Base-by-base conservation (phyloP, 371 early-diverging fungal genomes). In the Saksenaea oblongispora region DNA sequence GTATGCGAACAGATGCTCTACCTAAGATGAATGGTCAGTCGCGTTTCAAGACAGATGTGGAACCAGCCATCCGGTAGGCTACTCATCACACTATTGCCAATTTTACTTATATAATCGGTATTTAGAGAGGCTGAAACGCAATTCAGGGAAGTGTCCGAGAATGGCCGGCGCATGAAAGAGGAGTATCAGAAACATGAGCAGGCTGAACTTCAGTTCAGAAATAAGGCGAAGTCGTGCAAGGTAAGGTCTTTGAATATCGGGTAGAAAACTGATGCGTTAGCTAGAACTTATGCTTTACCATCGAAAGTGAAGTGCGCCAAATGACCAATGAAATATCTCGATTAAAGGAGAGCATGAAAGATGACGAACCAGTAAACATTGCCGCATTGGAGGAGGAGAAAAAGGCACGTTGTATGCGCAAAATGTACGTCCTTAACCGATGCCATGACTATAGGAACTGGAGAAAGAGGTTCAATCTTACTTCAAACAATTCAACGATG, bases 311-410 rank as follows among this genome's bases (percentile, higher is more conserved):
- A n/a, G 28, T 37, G 42, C 22, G 37, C 31, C 39, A 58, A 51
- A 22, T 63, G 10, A 28, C 26, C 1, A 37, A 18, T 15, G 41
- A 58, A 13, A 63, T 63, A 26, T 26, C 27, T 17, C 42, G 42
- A 24, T 24, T 53, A 26, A 44, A 51, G 5, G 51, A 47, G 5
- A 47, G 22, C 11, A 59, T 88, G 31, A 75, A 80, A 74, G 89
- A 90, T 63, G 83, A 87, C 28, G 88, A 89, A 58, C 90, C 92
- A 7, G 80, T 82, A 11, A 84, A 87, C 65, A 75, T 92, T 34
- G 75, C 78, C 0, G 78, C 83, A 9, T 76, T 84, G 55, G 78
- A 83, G 56, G 83, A 80, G 24, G 76, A 74, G 35, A 84, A 74
- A 60, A 51, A 61, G 65, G 84, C 77, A 69, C n/a, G 61, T 62